Evolutionary conservation across 2,329 filamentous ascomycete genomes (phyloP).

Genomic region (Neobulgaria alba): DNA sequence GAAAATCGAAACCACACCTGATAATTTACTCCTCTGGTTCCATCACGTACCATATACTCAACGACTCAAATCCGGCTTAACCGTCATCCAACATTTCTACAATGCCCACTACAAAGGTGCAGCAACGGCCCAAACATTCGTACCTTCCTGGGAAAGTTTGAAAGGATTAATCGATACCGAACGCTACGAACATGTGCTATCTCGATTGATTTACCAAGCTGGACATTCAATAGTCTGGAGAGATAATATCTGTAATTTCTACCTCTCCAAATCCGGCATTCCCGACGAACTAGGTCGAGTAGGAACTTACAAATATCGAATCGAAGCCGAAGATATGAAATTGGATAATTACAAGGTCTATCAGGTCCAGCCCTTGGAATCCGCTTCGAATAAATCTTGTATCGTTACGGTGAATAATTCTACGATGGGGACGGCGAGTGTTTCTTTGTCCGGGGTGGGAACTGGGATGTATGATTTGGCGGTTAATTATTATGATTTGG

Average conservation of each 20-base stretch:
- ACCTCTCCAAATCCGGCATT: constrained; percentile 51
- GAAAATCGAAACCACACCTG: constrained; percentile 52
- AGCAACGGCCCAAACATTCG: constrained; percentile 51
- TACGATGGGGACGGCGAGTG: constrained; percentile 40
- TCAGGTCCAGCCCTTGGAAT: constrained; percentile 48
- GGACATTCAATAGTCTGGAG: constrained; percentile 65
- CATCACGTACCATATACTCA: constrained; percentile 65
- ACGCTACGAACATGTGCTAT: constrained; percentile 49
- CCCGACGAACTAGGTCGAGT: constrained; percentile 48
- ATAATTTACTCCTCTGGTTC: constrained; percentile 64
- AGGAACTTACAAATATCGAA: constrained; percentile 52
- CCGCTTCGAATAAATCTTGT: constrained; percentile 45
- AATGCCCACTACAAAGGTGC: constrained; percentile 53
- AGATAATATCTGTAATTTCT: constrained; percentile 58
- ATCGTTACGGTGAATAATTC: constrained; percentile 47
- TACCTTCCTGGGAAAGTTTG: constrained; percentile 44
- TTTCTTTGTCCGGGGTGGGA: constrained; percentile 38
- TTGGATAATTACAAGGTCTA: constrained; percentile 48
- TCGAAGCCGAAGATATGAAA: constrained; percentile 60
- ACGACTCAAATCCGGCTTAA: constrained; percentile 51
- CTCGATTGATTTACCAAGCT: constrained; percentile 55
- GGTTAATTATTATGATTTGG: constrained; percentile 58
- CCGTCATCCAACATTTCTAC: constrained; percentile 60
- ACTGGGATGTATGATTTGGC: constrained; percentile 53
- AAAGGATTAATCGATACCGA: constrained; percentile 48